These are phyloP conservation scores for Metschnikowia dekortorum DNA, from an alignment of 805 yeast genomes.

Conservation along the genomic window DNA sequence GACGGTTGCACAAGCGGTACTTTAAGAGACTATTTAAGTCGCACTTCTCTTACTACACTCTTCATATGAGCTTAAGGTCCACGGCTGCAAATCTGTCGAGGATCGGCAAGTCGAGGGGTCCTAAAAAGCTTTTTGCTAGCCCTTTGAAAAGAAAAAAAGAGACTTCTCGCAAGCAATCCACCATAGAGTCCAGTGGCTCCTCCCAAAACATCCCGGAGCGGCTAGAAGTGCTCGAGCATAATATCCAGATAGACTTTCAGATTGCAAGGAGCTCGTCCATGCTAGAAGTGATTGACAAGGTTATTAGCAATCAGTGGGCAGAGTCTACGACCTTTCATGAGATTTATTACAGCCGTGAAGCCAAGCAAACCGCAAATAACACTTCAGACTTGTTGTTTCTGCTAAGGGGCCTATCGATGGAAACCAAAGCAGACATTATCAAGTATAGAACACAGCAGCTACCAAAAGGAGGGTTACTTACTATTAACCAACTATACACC, in stretches of 20 bases:
- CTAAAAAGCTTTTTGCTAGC: slow-evolving; percentile 22
- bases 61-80: slow-evolving; percentile 22
- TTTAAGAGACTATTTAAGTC: background rate
- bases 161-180: background rate
- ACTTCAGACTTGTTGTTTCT: slow-evolving; percentile 30
- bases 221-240: slow-evolving; percentile 26
- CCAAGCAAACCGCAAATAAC: slow-evolving; percentile 7
- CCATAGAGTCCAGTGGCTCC: background rate
- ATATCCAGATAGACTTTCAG: slow-evolving; percentile 38
- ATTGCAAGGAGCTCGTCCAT: slow-evolving; percentile 28
- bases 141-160: slow-evolving; percentile 21
- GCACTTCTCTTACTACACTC: slow-evolving; percentile 1
- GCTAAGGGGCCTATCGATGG: slow-evolving; percentile 31
- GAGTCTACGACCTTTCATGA: slow-evolving; percentile 29
- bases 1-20: background rate
- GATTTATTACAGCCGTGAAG: slow-evolving; percentile 17
- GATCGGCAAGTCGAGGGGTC: slow-evolving; percentile 20
- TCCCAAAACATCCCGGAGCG: slow-evolving; percentile 7
- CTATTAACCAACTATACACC: slow-evolving; percentile 47
- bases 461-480: slow-evolving; percentile 36
- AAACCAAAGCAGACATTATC: slow-evolving; percentile 33
- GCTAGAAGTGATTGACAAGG: slow-evolving; percentile 28
- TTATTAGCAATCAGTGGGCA: slow-evolving; percentile 35
- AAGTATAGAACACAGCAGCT: slow-evolving; percentile 29
- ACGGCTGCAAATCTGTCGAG: slow-evolving; percentile 40